Evolutionary conservation across 495 filamentous ascomycete species (phyloP).

Genomic region (Astrocystis sublimbata): DNA sequence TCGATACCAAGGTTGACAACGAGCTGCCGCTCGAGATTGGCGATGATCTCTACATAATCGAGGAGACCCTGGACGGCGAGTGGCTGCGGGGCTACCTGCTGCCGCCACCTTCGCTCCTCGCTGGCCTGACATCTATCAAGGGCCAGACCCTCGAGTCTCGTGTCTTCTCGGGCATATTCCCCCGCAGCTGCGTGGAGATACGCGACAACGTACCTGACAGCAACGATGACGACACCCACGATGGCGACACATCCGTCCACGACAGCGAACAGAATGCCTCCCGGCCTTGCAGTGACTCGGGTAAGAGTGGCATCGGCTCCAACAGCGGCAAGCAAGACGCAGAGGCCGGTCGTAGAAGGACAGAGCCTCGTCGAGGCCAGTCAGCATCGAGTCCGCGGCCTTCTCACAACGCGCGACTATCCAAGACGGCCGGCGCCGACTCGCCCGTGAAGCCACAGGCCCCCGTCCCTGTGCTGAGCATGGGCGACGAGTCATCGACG

Average conservation of each 20-base stretch:
- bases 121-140: conserved; percentile 86
- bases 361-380: not conserved
- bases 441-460: conserved; percentile 71
- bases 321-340: conserved; percentile 35
- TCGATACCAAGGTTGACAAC: conserved; percentile 78
- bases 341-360: conserved; percentile 8
- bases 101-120: conserved; percentile 87
- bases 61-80: conserved; percentile 79
- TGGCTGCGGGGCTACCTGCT: conserved; percentile 97
- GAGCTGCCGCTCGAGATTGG: conserved; percentile 97
- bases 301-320: conserved; percentile 45
- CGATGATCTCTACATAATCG: conserved; percentile 98
- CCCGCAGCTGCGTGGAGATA: conserved; percentile 82
- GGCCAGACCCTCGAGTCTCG: conserved; percentile 92
- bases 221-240: conserved; percentile 47
- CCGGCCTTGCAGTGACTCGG: conserved; percentile 43
- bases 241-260: conserved; percentile 26
- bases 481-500: conserved; percentile 92
- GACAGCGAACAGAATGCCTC: conserved; percentile 29
- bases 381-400: not conserved
- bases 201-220: conserved; percentile 73
- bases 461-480: conserved; percentile 94
- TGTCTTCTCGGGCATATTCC: conserved; percentile 97
- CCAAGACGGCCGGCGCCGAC: conserved; percentile 4
- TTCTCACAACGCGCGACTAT: not conserved